Conservation (phyloP, 345 rosid genomes). For the Triadica sebifera region DNA sequence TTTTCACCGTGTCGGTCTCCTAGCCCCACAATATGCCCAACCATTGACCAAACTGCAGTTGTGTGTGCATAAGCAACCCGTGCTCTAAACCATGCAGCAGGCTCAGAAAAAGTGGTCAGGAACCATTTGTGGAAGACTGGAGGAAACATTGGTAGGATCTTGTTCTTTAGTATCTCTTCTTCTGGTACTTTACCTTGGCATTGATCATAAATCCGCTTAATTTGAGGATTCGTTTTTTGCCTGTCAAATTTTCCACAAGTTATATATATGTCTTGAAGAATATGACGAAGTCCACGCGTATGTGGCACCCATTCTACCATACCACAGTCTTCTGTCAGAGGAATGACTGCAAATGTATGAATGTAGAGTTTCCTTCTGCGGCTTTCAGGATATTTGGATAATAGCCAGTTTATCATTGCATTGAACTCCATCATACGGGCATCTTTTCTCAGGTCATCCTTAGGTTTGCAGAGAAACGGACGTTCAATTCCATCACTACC, state of each 20-base stretch:
- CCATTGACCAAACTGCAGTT: constrained; percentile 99
- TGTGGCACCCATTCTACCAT: constrained; percentile 99
- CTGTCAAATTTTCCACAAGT: constrained; percentile 81
- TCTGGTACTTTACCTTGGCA: constrained; percentile 77
- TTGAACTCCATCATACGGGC: constrained; percentile 99
- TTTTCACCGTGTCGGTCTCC: constrained; percentile 99
- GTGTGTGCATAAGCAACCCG: constrained; percentile 96
- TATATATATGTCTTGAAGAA: constrained; percentile 81
- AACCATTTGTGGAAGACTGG: constrained; percentile 98
- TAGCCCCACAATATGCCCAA: constrained; percentile 96
- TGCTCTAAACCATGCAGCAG: constrained; percentile 99
- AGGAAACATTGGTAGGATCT: constrained; percentile 92
- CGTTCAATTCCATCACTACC: constrained; percentile 92
- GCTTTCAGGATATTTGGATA: constrained; percentile 94
- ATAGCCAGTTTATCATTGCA: constrained; percentile 90
- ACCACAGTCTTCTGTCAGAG: constrained; percentile 97
- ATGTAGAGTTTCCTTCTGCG: constrained; percentile 87
- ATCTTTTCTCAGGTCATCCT: constrained; percentile 98
- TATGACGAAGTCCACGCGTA: constrained; percentile 91
- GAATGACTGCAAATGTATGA: constrained; percentile 93
- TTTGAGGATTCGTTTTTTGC: constrained; percentile 87
- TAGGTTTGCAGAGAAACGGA: constrained; percentile 97
- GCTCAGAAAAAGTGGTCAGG: constrained; percentile 91
- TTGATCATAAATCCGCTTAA: constrained; percentile 84
- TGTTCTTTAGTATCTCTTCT: constrained; percentile 83